Evolutionary conservation across 805 yeast genomes (phyloP).

Genomic region (Spathaspora girioi): DNA sequence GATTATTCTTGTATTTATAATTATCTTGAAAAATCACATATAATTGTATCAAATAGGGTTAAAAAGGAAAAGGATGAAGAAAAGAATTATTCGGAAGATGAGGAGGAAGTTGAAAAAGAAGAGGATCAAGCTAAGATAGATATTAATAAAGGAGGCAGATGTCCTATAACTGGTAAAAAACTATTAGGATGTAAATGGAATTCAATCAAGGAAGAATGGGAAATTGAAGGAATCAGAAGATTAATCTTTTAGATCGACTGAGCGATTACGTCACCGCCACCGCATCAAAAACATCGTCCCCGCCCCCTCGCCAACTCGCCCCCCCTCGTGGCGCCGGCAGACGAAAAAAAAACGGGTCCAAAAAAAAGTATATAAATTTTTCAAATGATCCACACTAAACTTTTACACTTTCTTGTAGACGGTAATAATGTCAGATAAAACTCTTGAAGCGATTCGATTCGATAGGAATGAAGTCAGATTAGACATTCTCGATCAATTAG

Average conservation of each 20-base stretch:
- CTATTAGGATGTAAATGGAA: slow-evolving; percentile 70
- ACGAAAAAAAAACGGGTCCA: too few relatives aligned
- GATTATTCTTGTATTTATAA: slow-evolving; percentile 84
- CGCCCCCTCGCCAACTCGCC: too few relatives aligned
- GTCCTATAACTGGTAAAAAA: slow-evolving; percentile 78
- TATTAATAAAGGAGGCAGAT: slow-evolving; percentile 56
- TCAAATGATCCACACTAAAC: not conserved
- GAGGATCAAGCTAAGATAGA: slow-evolving; percentile 15
- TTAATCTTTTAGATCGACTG: slow-evolving; percentile 49
- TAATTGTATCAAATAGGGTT: slow-evolving; percentile 20
- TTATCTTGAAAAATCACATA: slow-evolving; percentile 49
- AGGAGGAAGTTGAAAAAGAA: slow-evolving; percentile 9
- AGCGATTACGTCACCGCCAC: not conserved
- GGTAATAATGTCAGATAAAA: slow-evolving; percentile 1
- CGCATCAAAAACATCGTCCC: too few relatives aligned
- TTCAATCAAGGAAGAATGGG: slow-evolving; percentile 58
- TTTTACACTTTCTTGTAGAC: not conserved
- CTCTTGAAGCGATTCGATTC: slow-evolving; percentile 64
- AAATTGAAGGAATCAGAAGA: slow-evolving; percentile 69
- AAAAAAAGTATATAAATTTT: not conserved
- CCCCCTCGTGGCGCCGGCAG: too few relatives aligned
- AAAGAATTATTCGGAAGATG: slow-evolving; percentile 6
- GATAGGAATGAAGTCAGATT: slow-evolving; percentile 45
- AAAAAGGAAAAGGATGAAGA: slow-evolving; percentile 12
- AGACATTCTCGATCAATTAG: slow-evolving; percentile 72